Evolutionary conservation across 176 grass and related monocot species (phyloP), one percentile per base, ranked within the genome.

Genomic region (Tuctoria greenei): DNA sequence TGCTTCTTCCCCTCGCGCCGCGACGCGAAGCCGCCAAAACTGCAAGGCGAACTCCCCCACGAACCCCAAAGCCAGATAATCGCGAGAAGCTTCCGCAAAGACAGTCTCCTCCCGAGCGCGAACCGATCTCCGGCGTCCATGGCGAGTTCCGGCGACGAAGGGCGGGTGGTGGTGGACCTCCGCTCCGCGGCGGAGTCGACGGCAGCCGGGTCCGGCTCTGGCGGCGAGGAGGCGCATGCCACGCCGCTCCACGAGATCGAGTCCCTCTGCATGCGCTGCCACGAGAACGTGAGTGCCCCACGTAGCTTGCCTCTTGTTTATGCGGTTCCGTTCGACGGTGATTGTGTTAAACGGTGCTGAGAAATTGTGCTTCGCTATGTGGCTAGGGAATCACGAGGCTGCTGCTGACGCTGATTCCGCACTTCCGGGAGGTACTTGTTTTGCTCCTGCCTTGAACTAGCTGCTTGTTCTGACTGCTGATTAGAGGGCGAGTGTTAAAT

Each of bases 221-320:
- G 64, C 24, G 83, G 76, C 24, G 88, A 85, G 0, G 89, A 85
- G 4, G 24, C 84, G 17, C 82, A 83, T 38, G 86, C 78, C 62
- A 50, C 86, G 34, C 91, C 86, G 54, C 82, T 98, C 50, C 91
- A 92, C 60, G 62, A 94, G 82, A 86, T 98, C 8, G 95, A 94
- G 76, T 94, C 95, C 64, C 95, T 98, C 23, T 98, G 95, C 86
- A 98, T 98, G 95, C 89, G 95, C 61, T 98, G 95, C 67, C 72
- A 79, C 39, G 69, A 92, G 65, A 98, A 92, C 86, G 95, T 98
- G 83, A 92, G 79, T 52, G 31, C 54, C 4, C 60, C 27, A n/a
- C 31, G 7, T 38, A 11, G 7, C 45, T 38, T 7, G 56, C 12
- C 34, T 64, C 24, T 57, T 16, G n/a, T 15, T 21, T 41, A 4